Evolutionary conservation across 352 stramenopile species (phyloP).

Genomic region (Phytophthora palmivora): DNA sequence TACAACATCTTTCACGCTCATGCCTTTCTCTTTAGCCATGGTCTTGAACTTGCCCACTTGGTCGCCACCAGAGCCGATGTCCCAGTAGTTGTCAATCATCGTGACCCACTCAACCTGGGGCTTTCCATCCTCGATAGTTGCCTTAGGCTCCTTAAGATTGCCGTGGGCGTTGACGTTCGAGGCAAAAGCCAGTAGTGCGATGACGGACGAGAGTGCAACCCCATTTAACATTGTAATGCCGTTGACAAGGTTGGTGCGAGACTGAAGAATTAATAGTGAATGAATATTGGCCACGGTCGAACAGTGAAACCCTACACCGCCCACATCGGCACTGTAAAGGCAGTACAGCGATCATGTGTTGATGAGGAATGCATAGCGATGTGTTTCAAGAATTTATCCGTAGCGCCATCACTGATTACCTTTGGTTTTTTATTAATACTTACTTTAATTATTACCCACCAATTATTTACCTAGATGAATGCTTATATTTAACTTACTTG

Average conservation of each 20-base stretch:
- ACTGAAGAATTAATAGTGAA: conserved; percentile 12
- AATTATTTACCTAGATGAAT: too few species aligned
- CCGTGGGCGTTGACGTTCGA: conserved; percentile 23
- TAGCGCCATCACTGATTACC: not conserved
- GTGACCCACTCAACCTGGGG: conserved; percentile 24
- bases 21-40: conserved; percentile 37
- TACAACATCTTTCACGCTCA: conserved; percentile 41
- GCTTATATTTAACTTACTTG: too few species aligned
- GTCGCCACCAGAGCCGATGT: conserved; percentile 36
- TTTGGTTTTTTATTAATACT: too few species aligned
- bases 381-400: not conserved
- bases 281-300: not conserved
- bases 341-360: not conserved
- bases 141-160: conserved; percentile 27
- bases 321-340: too few species aligned
- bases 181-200: conserved; percentile 17
- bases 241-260: not conserved
- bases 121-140: conserved; percentile 18
- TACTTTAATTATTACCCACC: too few species aligned
- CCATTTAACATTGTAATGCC: conserved; percentile 1
- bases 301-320: conserved; percentile 4
- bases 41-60: conserved; percentile 38
- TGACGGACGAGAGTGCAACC: conserved; percentile 8
- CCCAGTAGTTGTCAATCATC: conserved; percentile 38
- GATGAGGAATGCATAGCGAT: not conserved